Percentiles rank a stretch among this genome's conserved stretches.
phyloP scores from a whole-genome alignment of 2,329 filamentous ascomycete genomes.

The Ophiostoma tasmaniense region DNA sequence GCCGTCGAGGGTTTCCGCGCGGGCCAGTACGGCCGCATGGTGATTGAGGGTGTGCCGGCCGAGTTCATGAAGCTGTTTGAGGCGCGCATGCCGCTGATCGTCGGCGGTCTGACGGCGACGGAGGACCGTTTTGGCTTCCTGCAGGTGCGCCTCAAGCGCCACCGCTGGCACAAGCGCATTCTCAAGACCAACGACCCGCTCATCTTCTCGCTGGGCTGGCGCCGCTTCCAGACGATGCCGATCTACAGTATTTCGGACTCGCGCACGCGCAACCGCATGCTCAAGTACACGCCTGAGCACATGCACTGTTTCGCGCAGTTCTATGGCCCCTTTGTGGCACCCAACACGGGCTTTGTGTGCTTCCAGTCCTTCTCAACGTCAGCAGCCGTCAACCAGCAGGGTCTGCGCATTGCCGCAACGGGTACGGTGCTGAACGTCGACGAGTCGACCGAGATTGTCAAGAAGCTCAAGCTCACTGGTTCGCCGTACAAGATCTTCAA shows the following conservation, averaged over 20 bases:
- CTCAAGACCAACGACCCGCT: conserved; percentile 96
- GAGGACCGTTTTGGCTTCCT: conserved; percentile 95
- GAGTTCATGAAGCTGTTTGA: conserved; percentile 84
- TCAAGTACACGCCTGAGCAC: conserved; percentile 98
- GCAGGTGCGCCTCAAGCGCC: conserved; percentile 91
- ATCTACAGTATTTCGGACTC: conserved; percentile 95
- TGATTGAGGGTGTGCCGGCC: conserved; percentile 79
- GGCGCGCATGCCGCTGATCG: conserved; percentile 70
- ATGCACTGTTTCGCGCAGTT: conserved; percentile 98
- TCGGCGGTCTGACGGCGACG: conserved; percentile 85
- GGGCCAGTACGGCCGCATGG: conserved; percentile 85
- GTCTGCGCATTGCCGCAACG: conserved; percentile 89
- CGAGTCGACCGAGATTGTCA: conserved; percentile 93
- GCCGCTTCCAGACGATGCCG: conserved; percentile 84
- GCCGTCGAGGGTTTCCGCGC: conserved; percentile 86
- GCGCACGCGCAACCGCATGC: conserved; percentile 87
- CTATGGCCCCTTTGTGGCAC: conserved; percentile 88
- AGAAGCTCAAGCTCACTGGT: conserved; percentile 77
- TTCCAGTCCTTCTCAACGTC: conserved; percentile 81
- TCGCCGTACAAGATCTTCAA: conserved; percentile 94
- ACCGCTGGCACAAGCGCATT: conserved; percentile 99
- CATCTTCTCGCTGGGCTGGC: conserved; percentile 94
- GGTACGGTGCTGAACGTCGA: conserved; percentile 91
- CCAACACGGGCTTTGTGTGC: conserved; percentile 91
- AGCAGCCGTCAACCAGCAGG: conserved; percentile 48